Conservation (phyloP, 257 asterid genomes). For the Gentiana macrophylla region DNA sequence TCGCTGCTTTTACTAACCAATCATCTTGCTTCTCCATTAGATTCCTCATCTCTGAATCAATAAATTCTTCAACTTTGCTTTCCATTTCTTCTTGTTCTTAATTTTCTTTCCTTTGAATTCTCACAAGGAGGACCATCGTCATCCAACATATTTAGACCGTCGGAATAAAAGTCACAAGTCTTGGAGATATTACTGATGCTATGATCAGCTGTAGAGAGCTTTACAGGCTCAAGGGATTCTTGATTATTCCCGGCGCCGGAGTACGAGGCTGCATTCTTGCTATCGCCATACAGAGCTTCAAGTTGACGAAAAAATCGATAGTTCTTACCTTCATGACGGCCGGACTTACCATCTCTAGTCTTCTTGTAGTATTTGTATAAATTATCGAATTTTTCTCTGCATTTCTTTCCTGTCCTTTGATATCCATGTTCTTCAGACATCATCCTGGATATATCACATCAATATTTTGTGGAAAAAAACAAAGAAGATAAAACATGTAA, state of each 20-base stretch:
- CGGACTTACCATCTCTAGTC: conserved; percentile 90
- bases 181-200: conserved; percentile 66
- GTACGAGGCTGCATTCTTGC: conserved; percentile 26
- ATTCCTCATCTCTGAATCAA: conserved; percentile 64
- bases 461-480: not conserved
- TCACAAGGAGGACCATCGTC: conserved; percentile 18
- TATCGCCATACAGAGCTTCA: conserved; percentile 90
- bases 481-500: not conserved
- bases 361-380: conserved; percentile 94
- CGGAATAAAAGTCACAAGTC: conserved; percentile 50
- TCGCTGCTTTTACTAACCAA: conserved; percentile 81
- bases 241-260: conserved; percentile 29
- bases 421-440: conserved; percentile 89
- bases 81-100: conserved; percentile 45
- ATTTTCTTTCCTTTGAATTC: conserved; percentile 21
- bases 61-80: conserved; percentile 49
- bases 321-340: conserved; percentile 93
- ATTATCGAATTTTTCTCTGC: conserved; percentile 95
- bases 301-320: conserved; percentile 92
- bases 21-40: conserved; percentile 75
- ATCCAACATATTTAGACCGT: conserved; percentile 15
- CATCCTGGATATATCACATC: conserved; percentile 35
- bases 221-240: conserved; percentile 26
- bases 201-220: conserved; percentile 23
- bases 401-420: conserved; percentile 89